Evolutionary conservation across 345 rosid species (phyloP), one percentile per base, ranked within the genome.

Genomic region (Sonneratia caseolaris): DNA sequence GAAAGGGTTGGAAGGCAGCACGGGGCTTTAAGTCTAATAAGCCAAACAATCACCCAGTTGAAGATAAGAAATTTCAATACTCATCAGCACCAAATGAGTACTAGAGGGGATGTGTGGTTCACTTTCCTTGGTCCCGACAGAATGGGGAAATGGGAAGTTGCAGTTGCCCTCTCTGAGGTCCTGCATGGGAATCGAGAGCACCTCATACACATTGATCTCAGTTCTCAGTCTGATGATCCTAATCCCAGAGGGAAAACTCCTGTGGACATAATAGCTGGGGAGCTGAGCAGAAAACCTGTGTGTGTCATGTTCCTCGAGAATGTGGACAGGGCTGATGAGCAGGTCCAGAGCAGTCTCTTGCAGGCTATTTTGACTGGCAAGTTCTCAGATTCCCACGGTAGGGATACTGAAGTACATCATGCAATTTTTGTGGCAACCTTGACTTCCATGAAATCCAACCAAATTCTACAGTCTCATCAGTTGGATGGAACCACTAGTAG

Each of bases 301-400:
- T 85, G 88, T 37, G 81, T 91, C 27, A 84, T 89, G 21, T 89
- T 87, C 72, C 91, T 91, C 61, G 95, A 91, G 79, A 86, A 89
- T 81, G 76, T 89, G 53, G 92, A 87, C 67, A 82, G 82, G 78
- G 90, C 95, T 12, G 95, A 91, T 70, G 82, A 77, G 68, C 86
- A 74, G 76, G 79, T 81, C 16, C 86, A 78, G 68, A 71, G 35
- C 49, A 79, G 75, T 76, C 83, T 91, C 80, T 85, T 73, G 32
- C 82, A 73, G 73, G 97, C 97, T 70, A 72, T 81, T 1, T 79
- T 55, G 72, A 82, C 83, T 0, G 91, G 97, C 47, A 87, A 84
- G 78, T 81, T 91, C 75, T 75, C 73, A 37, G 92, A 91, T 56
- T 87, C 95, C 0, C 76, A 82, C n/a, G 95, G 95, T 49, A 82